Conservation (phyloP, 345 rosid species). For the Populus nigra region DNA sequence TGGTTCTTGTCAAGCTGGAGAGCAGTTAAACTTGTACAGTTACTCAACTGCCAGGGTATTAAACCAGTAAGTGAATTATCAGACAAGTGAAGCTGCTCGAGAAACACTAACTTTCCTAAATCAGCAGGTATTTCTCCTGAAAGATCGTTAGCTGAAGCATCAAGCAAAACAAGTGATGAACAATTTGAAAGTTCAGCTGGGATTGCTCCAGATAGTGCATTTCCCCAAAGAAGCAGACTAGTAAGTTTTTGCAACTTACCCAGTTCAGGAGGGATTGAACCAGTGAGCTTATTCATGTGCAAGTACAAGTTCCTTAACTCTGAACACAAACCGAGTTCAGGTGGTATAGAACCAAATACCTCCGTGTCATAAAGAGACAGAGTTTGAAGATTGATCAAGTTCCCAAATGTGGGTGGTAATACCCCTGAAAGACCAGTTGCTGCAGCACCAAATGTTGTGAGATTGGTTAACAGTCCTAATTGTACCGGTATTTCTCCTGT, state of each 20-base stretch:
- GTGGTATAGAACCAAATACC: constrained; percentile 67
- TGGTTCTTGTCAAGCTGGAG: constrained; percentile 93
- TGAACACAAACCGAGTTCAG: constrained; percentile 70
- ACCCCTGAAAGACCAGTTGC: constrained; percentile 82
- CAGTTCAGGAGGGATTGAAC: constrained; percentile 66
- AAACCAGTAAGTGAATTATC: constrained; percentile 68
- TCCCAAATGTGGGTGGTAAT: constrained; percentile 79
- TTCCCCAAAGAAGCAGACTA: constrained; percentile 91
- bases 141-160: constrained; percentile 79
- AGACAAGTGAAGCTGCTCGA: constrained; percentile 94
- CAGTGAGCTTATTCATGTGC: constrained; percentile 95
- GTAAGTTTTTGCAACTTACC: constrained; percentile 88
- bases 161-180: constrained; percentile 87
- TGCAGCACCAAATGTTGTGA: constrained; percentile 91
- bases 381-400: constrained; percentile 78
- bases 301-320: constrained; percentile 85
- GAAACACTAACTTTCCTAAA: constrained; percentile 62
- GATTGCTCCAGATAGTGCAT: constrained; percentile 65
- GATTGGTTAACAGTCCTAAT: constrained; percentile 66
- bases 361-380: constrained; percentile 87
- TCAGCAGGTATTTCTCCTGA: constrained; percentile 79
- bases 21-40: constrained; percentile 78
- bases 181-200: constrained; percentile 85
- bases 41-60: constrained; percentile 79
- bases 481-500: constrained; percentile 76